These are phyloP conservation scores for Silene vulgaris DNA, from an alignment of 179 eudicot genomes.

Conservation along the genomic window DNA sequence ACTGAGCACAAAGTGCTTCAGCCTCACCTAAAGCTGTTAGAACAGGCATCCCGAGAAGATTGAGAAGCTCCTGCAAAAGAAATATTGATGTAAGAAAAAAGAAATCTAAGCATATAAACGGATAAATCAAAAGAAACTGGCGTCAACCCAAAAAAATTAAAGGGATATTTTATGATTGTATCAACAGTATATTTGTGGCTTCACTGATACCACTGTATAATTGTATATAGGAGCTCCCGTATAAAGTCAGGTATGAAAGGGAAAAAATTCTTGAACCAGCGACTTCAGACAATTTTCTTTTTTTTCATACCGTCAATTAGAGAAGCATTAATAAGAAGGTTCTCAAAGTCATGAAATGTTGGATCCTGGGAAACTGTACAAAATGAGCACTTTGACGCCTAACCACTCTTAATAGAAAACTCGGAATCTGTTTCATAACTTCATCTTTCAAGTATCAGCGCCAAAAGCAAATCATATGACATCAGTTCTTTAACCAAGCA, in stretches of 20 bases:
- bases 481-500: too few relatives aligned
- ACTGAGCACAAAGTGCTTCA: slow-evolving; percentile 90
- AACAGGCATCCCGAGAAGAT: slow-evolving; percentile 87
- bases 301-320: too few relatives aligned
- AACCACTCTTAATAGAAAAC: background rate
- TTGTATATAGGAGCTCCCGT: too few relatives aligned
- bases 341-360: background rate
- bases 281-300: too few relatives aligned
- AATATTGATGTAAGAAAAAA: slow-evolving; percentile 8
- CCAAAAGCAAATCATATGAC: background rate
- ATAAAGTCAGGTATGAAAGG: too few relatives aligned
- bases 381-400: background rate
- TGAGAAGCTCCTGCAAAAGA: slow-evolving; percentile 63
- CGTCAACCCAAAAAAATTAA: too few relatives aligned
- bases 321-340: too few relatives aligned
- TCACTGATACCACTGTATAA: too few relatives aligned
- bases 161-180: too few relatives aligned
- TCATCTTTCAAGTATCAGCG: background rate
- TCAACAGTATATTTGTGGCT: too few relatives aligned
- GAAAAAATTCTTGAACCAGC: too few relatives aligned
- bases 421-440: too few relatives aligned
- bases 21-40: slow-evolving; percentile 79
- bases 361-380: background rate
- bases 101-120: background rate
- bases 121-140: background rate